Base-by-base conservation (phyloP, 495 filamentous ascomycete genomes). In the Saxophila tyrrhenica region DNA sequence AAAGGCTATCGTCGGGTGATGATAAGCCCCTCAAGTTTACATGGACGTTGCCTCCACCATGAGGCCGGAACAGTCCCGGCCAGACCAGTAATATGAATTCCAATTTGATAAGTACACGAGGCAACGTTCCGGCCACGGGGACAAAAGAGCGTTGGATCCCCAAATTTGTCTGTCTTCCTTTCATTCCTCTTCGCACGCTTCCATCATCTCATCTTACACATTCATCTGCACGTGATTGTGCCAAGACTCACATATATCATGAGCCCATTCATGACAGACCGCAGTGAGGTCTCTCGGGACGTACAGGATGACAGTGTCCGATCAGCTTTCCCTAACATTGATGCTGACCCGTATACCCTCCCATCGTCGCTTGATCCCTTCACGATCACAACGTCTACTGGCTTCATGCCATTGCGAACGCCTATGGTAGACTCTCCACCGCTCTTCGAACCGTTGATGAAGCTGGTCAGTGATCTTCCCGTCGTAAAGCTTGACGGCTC, bases 371-470 rank as follows among this genome's bases (percentile, higher is more conserved):
- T 75, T 29, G 70, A 76, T 51, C 81, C 87, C 48, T 95, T 95
- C 75, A 90, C 89, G 72, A 86, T 94, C 58, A 91, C 88, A 46
- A 88, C 81, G 1, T 79, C 82, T 0, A 77, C 86, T 39, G 89
- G 89, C 50, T 95, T 95, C 69, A 73, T 87, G 39, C 82, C 83
- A 1, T 75, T 82, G 1, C 72, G 67, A 54, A 75, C 85, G 51
- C 83, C 83, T 39, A 64, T 84, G 59, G 65, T 75, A 20, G 51
- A 68, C 1, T 75, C 85, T 10, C 88, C 89, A 8, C 48, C 73
- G 15, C 82, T 81, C 64, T 95, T 95, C 66, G 69, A 76, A 39
- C 65, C 75, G 15, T 72, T 94, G 32, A 76, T 83, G 59, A 79
- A 78, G 20, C 69, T 95, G 39, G 76, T 92, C 3, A 73, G 79